These are phyloP conservation scores for Colletotrichum melonis DNA, from an alignment of 2,329 filamentous ascomycete genomes.

Conservation along the genomic window DNA sequence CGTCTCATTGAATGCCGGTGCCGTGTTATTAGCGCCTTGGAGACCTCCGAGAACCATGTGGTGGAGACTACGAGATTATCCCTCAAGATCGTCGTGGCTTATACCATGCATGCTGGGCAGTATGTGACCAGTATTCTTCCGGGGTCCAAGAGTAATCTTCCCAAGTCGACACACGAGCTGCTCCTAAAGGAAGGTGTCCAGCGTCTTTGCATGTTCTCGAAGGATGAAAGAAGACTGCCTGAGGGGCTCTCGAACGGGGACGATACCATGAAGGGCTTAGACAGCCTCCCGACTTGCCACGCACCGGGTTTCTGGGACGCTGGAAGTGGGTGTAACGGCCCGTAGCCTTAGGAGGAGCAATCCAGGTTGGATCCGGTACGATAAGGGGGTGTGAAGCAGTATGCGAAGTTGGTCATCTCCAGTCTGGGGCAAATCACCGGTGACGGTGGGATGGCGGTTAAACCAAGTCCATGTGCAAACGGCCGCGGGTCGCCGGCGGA, in stretches of 20 bases:
- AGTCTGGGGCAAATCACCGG: slow-evolving; percentile 6
- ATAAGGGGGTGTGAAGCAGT: background rate
- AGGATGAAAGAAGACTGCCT: background rate
- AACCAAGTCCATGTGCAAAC: slow-evolving; percentile 13
- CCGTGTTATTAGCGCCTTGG: background rate
- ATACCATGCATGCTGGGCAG: slow-evolving; percentile 5
- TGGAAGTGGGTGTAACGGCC: background rate
- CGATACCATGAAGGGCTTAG: slow-evolving; percentile 1
- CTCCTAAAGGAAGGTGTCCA: background rate
- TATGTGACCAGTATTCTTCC: background rate
- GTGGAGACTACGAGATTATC: background rate
- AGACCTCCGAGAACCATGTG: background rate
- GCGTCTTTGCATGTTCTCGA: background rate
- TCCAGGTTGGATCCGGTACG: background rate
- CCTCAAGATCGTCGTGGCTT: slow-evolving; percentile 17
- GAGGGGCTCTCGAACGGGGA: background rate
- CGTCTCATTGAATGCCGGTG: background rate
- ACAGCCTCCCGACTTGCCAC: background rate
- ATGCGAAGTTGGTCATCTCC: background rate
- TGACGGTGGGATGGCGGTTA: background rate
- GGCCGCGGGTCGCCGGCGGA: slow-evolving; percentile 3
- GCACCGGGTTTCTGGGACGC: slow-evolving; percentile 25
- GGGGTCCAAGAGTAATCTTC: background rate
- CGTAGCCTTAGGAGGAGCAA: slow-evolving; percentile 2
- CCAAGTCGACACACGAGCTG: background rate